Conservation (phyloP, 2,329 filamentous ascomycete species). For the Fusarium sp. region DNA sequence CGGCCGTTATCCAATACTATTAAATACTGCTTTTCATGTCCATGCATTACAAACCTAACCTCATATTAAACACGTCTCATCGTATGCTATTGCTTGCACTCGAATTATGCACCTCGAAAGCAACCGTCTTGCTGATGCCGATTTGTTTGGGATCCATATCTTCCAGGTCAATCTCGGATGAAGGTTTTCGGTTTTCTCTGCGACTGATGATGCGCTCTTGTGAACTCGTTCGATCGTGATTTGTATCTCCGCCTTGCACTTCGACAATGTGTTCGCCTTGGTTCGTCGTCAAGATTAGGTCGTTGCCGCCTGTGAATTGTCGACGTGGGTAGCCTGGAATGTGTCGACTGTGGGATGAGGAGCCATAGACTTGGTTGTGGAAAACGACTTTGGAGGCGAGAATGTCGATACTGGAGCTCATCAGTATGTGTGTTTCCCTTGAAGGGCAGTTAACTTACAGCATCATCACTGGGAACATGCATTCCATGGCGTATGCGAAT, state of each 20-base stretch:
- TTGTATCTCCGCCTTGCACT: constrained; percentile 21
- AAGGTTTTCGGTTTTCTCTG: constrained; percentile 22
- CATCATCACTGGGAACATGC: constrained; percentile 54
- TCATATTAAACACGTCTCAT: background rate
- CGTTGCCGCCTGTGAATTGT: constrained; percentile 19
- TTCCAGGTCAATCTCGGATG: constrained; percentile 39
- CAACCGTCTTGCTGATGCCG: constrained; percentile 40
- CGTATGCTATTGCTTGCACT: constrained; percentile 4
- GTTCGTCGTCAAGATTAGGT: constrained; percentile 32
- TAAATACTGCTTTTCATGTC: background rate
- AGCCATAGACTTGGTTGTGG: constrained; percentile 38
- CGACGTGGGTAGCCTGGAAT: constrained; percentile 17
- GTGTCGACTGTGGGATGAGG: constrained; percentile 29
- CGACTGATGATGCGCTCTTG: constrained; percentile 38
- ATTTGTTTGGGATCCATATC: constrained; percentile 35
- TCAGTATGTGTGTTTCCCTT: background rate
- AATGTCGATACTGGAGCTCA: constrained; percentile 44
- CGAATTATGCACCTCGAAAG: constrained; percentile 30
- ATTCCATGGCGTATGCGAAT: constrained; percentile 55
- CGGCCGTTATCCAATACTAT: background rate
- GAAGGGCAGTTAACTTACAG: constrained; percentile 42
- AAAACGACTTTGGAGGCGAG: constrained; percentile 48
- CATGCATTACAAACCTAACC: background rate
- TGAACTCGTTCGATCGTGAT: constrained; percentile 24
- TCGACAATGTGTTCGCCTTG: constrained; percentile 39